Percentiles rank a stretch among this genome's conserved stretches.
phyloP scores from a whole-genome alignment of 2,329 filamentous ascomycete species.

The Calonectria pseudoreteaudii region DNA sequence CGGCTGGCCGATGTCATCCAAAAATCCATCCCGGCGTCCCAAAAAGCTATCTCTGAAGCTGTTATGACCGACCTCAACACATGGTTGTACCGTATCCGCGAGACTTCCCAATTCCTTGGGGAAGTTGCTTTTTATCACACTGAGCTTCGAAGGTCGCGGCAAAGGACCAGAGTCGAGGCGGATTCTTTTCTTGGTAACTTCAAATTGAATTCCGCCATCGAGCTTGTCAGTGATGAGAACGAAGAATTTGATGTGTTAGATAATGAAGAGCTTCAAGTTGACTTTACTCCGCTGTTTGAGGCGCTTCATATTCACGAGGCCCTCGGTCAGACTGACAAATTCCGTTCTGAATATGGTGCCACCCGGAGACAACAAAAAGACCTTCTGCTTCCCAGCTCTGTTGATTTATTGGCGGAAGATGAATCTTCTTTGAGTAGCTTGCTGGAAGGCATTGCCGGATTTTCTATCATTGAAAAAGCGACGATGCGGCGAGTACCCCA shows the following conservation, averaged over 20 bases:
- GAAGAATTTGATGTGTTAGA: slow-evolving; percentile 96
- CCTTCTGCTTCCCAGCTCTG: slow-evolving; percentile 79
- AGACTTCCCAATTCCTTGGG: slow-evolving; percentile 94
- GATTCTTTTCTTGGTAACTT: slow-evolving; percentile 83
- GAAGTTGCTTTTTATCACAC: slow-evolving; percentile 98
- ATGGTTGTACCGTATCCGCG: slow-evolving; percentile 94
- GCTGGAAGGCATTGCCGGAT: slow-evolving; percentile 93
- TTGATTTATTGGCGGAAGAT: slow-evolving; percentile 85
- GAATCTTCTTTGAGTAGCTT: slow-evolving; percentile 88
- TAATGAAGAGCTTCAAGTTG: slow-evolving; percentile 94
- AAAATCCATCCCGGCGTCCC: slow-evolving; percentile 91
- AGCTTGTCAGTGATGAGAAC: slow-evolving; percentile 92
- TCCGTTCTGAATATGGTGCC: slow-evolving; percentile 90
- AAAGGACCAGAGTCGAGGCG: slow-evolving; percentile 83
- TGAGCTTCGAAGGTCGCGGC: slow-evolving; percentile 83
- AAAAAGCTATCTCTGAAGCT: slow-evolving; percentile 92
- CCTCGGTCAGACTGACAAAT: slow-evolving; percentile 90
- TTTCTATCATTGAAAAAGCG: slow-evolving; percentile 94
- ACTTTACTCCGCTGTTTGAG: slow-evolving; percentile 95
- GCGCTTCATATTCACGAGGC: slow-evolving; percentile 97
- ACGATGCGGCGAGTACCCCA: slow-evolving; percentile 90
- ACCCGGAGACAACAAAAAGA: slow-evolving; percentile 94
- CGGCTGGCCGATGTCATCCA: slow-evolving; percentile 96
- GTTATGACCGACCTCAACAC: slow-evolving; percentile 98
- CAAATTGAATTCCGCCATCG: slow-evolving; percentile 94